Percentiles rank a stretch among this genome's conserved stretches.
phyloP scores from a whole-genome alignment of 2,329 filamentous ascomycete species.

The Thielaviopsis euricoi region DNA sequence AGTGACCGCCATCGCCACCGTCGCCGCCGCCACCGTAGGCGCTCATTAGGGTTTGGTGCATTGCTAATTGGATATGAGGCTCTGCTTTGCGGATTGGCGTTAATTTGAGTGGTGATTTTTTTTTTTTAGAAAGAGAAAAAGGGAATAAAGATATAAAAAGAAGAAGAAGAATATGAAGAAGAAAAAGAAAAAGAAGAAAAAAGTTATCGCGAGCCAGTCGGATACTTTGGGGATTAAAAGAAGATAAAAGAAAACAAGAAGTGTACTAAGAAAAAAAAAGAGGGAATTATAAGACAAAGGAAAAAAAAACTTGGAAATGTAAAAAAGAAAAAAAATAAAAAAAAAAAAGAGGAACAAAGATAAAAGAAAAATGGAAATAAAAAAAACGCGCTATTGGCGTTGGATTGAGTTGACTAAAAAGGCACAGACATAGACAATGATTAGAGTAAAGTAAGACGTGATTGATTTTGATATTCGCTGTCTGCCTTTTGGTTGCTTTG shows the following conservation, averaged over 20 bases:
- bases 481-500: too few relatives aligned
- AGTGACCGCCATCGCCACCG: constrained; percentile 18
- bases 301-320: background rate
- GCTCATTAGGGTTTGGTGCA: background rate
- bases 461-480: too few relatives aligned
- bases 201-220: background rate
- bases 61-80: too few relatives aligned
- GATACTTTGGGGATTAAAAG: background rate
- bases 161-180: background rate
- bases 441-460: too few relatives aligned
- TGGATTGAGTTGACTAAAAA: too few relatives aligned
- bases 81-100: background rate
- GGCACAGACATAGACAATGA: too few relatives aligned
- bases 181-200: background rate
- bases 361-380: background rate
- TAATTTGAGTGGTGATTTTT: background rate
- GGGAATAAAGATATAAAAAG: background rate
- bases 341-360: background rate
- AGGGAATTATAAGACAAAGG: background rate
- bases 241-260: background rate
- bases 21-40: background rate
- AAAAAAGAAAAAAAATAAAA: background rate
- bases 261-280: background rate
- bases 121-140: too few relatives aligned
- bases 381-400: background rate